These are phyloP conservation scores for Talaromyces albobiverticillius DNA, from an alignment of 2,329 filamentous ascomycete species.

Conservation along the genomic window DNA sequence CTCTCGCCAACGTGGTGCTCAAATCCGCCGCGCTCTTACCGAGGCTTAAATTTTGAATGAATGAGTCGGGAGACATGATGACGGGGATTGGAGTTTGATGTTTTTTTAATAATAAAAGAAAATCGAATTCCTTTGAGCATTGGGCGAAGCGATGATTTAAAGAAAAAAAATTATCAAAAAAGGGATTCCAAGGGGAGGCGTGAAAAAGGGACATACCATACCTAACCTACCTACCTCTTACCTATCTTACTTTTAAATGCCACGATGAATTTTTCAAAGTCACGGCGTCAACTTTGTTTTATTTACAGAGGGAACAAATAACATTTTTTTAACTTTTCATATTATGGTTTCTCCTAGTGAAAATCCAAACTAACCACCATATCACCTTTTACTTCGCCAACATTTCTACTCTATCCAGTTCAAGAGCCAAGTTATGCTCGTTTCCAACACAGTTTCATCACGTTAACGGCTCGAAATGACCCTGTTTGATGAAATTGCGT, in stretches of 20 bases:
- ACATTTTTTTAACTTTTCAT: neutral
- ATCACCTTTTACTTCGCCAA: too few relatives aligned
- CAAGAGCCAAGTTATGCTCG: too few relatives aligned
- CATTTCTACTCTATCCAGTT: too few relatives aligned
- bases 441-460: too few relatives aligned
- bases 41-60: constrained; percentile 41
- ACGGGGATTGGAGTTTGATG: neutral
- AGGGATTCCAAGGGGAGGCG: neutral
- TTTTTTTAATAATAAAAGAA: neutral
- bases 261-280: neutral
- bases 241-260: neutral
- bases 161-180: neutral
- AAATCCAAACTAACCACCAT: too few relatives aligned
- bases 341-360: neutral
- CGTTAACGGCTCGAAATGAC: too few relatives aligned
- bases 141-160: too few relatives aligned
- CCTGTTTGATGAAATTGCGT: too few relatives aligned
- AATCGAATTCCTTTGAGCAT: too few relatives aligned
- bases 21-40: constrained; percentile 61
- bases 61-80: neutral
- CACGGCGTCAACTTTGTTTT: constrained; percentile 3
- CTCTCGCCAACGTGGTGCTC: constrained; percentile 85
- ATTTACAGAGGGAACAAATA: neutral
- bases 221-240: neutral
- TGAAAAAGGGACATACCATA: neutral